phyloP scores from a whole-genome alignment of 495 filamentous ascomycete genomes.

The Penicillium waksmanii region DNA sequence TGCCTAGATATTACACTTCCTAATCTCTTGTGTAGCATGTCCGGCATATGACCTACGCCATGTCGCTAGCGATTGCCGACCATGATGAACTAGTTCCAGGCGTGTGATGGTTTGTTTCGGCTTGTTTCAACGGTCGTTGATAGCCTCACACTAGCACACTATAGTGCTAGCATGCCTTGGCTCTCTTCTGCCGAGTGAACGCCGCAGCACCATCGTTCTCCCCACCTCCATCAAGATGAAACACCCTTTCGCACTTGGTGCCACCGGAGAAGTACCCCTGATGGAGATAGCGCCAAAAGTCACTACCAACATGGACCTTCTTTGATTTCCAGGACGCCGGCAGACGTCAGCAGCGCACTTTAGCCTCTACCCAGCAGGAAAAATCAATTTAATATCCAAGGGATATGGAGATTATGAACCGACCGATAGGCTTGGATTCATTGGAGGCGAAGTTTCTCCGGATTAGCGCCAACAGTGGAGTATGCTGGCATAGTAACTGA shows the following conservation, averaged over 20 bases:
- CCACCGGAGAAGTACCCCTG: constrained; percentile 5
- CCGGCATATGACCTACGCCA: not conserved
- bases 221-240: constrained; percentile 23
- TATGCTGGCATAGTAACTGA: not conserved
- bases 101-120: constrained; percentile 10
- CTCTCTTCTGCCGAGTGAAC: not conserved
- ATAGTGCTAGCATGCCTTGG: not conserved
- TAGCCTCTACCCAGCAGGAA: not conserved
- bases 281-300: not conserved
- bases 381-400: not conserved
- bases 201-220: constrained; percentile 21
- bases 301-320: too few relatives aligned
- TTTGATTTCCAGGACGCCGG: constrained; percentile 1
- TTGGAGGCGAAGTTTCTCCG: not conserved
- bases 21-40: not conserved
- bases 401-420: not conserved
- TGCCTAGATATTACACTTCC: too few relatives aligned
- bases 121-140: not conserved
- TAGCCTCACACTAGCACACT: not conserved
- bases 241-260: constrained; percentile 26
- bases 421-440: not conserved
- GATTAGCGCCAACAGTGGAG: not conserved
- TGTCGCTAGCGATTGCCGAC: not conserved
- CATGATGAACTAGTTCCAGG: constrained; percentile 1
- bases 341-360: not conserved